Evolutionary conservation across 306 rosid genomes (phyloP).

Genomic region (Quillaja saponaria): DNA sequence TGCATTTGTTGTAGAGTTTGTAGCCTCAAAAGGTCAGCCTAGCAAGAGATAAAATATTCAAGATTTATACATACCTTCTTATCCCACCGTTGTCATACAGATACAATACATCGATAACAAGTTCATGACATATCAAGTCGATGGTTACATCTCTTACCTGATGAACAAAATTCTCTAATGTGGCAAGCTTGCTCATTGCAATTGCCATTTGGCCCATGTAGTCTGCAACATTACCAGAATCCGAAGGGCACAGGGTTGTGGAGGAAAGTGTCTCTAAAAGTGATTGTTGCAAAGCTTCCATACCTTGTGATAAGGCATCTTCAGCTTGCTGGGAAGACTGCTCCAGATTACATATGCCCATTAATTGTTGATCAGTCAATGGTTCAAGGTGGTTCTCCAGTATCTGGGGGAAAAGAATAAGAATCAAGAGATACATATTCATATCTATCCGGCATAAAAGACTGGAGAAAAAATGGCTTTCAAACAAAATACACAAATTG

Average conservation of each 20-base stretch:
- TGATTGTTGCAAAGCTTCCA: slow-evolving; percentile 87
- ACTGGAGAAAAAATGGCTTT: not conserved
- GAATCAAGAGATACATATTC: not conserved
- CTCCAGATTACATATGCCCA: slow-evolving; percentile 80
- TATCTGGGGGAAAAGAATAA: slow-evolving; percentile 41
- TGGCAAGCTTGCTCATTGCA: slow-evolving; percentile 81
- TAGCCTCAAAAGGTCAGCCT: slow-evolving; percentile 91
- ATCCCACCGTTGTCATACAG: not conserved
- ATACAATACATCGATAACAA: not conserved
- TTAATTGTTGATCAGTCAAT: slow-evolving; percentile 66
- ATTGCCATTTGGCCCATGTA: slow-evolving; percentile 97
- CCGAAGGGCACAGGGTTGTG: slow-evolving; percentile 41
- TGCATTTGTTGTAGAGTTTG: slow-evolving; percentile 81
- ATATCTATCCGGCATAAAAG: not conserved
- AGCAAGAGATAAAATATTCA: slow-evolving; percentile 10
- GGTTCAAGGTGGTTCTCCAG: slow-evolving; percentile 81
- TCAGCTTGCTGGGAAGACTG: slow-evolving; percentile 86
- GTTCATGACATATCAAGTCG: not conserved
- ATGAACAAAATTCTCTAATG: slow-evolving; percentile 72
- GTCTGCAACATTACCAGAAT: slow-evolving; percentile 67
- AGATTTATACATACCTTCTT: not conserved
- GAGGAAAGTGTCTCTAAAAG: slow-evolving; percentile 78
- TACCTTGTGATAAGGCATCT: slow-evolving; percentile 90
- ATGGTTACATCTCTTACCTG: slow-evolving; percentile 44
- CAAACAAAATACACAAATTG: not conserved